Conservation (phyloP, 805 yeast genomes). For the Kuraishia molischiana region DNA sequence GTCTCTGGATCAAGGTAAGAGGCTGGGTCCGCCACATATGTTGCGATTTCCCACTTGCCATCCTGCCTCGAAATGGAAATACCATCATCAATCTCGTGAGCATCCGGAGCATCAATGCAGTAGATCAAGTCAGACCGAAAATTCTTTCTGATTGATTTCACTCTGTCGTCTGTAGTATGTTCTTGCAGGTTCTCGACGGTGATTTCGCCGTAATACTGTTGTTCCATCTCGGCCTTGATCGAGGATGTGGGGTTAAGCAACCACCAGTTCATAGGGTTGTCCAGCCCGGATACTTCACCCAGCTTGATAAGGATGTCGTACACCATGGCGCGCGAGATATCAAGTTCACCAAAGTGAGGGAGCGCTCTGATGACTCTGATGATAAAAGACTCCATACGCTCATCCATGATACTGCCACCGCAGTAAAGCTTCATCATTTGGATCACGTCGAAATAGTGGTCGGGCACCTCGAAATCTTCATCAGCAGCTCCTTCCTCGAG, state of each 20-base stretch:
- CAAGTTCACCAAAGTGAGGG: slow-evolving; percentile 22
- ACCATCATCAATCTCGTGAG: slow-evolving; percentile 94
- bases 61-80: slow-evolving; percentile 39
- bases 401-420: slow-evolving; percentile 40
- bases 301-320: slow-evolving; percentile 35
- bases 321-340: slow-evolving; percentile 43
- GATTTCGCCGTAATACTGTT: slow-evolving; percentile 25
- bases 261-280: slow-evolving; percentile 44
- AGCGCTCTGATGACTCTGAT: slow-evolving; percentile 25
- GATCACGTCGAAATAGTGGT: slow-evolving; percentile 26
- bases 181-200: not conserved
- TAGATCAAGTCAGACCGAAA: slow-evolving; percentile 45
- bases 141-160: slow-evolving; percentile 22
- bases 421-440: slow-evolving; percentile 43
- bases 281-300: slow-evolving; percentile 16
- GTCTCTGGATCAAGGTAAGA: slow-evolving; percentile 39
- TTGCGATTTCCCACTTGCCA: slow-evolving; percentile 34
- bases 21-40: slow-evolving; percentile 86
- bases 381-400: slow-evolving; percentile 38
- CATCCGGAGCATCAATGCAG: slow-evolving; percentile 74
- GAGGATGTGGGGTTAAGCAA: slow-evolving; percentile 33
- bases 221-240: slow-evolving; percentile 31
- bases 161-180: not conserved
- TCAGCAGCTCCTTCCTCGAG: not conserved
- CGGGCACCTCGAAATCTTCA: slow-evolving; percentile 11